A percentile compares a stretch with the other conserved stretches of the same genome.
These are phyloP conservation scores for Fraxinus nigra DNA, from an alignment of 305 asterid genomes.

Conservation along the genomic window DNA sequence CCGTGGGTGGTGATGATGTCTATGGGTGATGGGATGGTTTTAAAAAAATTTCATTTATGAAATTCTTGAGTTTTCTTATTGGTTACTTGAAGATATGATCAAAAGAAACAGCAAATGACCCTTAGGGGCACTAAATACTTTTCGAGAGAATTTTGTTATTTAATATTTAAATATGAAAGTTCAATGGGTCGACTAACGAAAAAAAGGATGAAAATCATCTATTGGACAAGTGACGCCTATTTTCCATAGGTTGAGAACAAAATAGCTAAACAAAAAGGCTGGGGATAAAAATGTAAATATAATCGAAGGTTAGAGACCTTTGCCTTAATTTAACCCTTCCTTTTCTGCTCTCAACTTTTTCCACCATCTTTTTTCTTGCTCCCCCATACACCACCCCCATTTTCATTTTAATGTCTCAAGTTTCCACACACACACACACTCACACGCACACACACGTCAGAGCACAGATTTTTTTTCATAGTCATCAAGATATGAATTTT, in stretches of 20 bases:
- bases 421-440: background rate
- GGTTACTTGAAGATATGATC: background rate
- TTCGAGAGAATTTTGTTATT: background rate
- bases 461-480: background rate
- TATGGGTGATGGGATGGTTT: background rate
- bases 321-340: background rate
- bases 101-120: background rate
- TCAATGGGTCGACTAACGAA: background rate
- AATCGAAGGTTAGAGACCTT: background rate
- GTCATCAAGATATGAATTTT: constrained; percentile 11
- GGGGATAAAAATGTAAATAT: background rate
- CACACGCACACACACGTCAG: background rate
- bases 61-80: background rate
- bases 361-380: constrained; percentile 31
- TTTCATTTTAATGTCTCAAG: constrained; percentile 24
- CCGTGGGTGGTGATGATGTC: background rate
- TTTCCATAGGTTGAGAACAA: background rate
- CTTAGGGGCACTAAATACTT: background rate
- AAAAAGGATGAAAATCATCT: background rate
- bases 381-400: constrained; percentile 14
- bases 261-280: background rate
- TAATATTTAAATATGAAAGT: background rate
- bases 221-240: background rate
- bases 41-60: background rate
- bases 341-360: constrained; percentile 32